Base-by-base conservation (phyloP, 140 eudicot genomes). In the Eryngium alpinum region DNA sequence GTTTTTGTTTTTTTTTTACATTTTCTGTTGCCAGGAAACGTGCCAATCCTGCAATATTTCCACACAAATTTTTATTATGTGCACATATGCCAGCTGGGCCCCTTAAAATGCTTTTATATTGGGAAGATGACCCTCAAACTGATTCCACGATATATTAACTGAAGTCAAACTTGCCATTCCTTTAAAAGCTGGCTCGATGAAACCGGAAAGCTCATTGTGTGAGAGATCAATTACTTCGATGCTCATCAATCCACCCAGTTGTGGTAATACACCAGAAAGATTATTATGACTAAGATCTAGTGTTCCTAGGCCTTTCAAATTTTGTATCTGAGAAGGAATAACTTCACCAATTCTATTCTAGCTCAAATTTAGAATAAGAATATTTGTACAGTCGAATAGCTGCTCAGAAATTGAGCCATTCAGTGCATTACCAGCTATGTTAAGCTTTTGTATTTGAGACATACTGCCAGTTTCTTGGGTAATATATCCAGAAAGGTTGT, bases 81-180 rank as follows among this genome's bases (percentile, higher is more conserved):
- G 50, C 2, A 88, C n/a, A 12, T 73, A 38, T 67, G 83, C 86
- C 15, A 79, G 27, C 21, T 85, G 46, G 56, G 85, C 87, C 31
- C 81, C 80, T 32, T 80, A 51, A 46, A 85, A 80, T 19, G 84
- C 85, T 43, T 6, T 17, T 34, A 49, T 31, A 5, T 80, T 44
- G 0, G 87, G 90, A 71, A 88, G 65, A 16, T 85, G 82, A 29
- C 88, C 90, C 74, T 84, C 86, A 1, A 87, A 71, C 70, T 75
- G n/a, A n/a, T n/a, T n/a, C n/a, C n/a, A n/a, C n/a, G n/a, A n/a
- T n/a, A n/a, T n/a, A n/a, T n/a, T n/a, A 12, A 84, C 33, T 4
- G 56, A 78, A 19, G 33, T 43, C 72, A 84, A 84, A 60, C 80
- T 72, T 46, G 49, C 17, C 80, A 80, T 53, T 25, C n/a, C 52